Evolutionary conservation across 2,329 filamentous ascomycete genomes (phyloP), one percentile per base, ranked within the genome.

Genomic region (Bimuria novae-zelandiae): DNA sequence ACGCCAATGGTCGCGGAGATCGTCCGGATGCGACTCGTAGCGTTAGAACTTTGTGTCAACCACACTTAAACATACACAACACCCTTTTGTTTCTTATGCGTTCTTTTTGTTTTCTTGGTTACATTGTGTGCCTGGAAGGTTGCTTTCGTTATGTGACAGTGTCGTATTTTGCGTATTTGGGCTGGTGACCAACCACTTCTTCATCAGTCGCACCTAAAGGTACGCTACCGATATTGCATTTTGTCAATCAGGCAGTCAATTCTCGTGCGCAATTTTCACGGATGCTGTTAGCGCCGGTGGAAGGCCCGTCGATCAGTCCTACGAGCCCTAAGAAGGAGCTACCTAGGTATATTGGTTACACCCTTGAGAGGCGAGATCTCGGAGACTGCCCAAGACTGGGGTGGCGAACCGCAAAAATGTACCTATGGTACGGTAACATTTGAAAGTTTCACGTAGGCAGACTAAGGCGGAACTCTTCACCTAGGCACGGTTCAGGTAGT

Each of bases 21-120:
- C 51, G 48, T 51, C 46, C 33, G 41, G 37, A 32, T 61, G 63
- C 48, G 50, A 61, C 64, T 60, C 59, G 42, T 55, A 59, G 48
- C 36, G 67, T 68, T 49, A 55, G 55, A 61, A 55, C 50, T 62
- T 50, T 62, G 61, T 61, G 36, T 62, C 59, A 64, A 62, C 44
- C 22, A 3, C 43, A 52, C 55, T 39, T 46, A 54, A 44, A 44
- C 19, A 53, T 46, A 17, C 19, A 57, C 23, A 17, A 46, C 17
- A 12, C 30, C 48, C 16, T 33, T 21, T 11, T 41, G 49, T 53
- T 56, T 52, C 41, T 62, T 39, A 62, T 62, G 59, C 59, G 30
- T 22, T 40, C 27, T 27, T 14, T 27, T 27, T 42, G 42, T 56
- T 58, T 56, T 32, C 44, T 57, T 44, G 52, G 43, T 54, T 51